Evolutionary conservation across 1,139 yeast species (phyloP).

Genomic region (Zygosaccharomyces sapae): DNA sequence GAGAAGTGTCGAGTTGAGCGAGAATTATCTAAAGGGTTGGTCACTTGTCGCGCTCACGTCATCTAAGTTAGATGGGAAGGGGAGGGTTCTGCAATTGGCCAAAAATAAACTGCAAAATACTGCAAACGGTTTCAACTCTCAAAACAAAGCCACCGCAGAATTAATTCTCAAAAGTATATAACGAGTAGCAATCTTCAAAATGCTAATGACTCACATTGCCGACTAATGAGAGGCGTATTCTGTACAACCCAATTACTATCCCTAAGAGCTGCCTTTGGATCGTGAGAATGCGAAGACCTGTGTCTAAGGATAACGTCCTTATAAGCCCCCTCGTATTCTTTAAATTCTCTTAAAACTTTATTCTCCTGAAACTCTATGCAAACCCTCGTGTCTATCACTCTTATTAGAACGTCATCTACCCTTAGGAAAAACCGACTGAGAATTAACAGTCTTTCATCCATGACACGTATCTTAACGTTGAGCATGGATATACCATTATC

Average conservation of each 20-base stretch:
- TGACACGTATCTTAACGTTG: conserved; percentile 78
- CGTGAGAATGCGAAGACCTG: conserved; percentile 43
- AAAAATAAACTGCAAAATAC: conserved; percentile 37
- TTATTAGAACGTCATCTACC: conserved; percentile 81
- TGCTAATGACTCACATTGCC: conserved; percentile 33
- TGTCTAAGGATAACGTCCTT: conserved; percentile 46
- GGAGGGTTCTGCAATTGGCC: conserved; percentile 37
- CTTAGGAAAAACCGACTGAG: conserved; percentile 76
- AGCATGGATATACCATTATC: conserved; percentile 88
- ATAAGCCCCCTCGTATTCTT: conserved; percentile 67
- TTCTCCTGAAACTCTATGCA: conserved; percentile 72
- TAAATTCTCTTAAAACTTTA: conserved; percentile 69
- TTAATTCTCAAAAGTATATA: conserved; percentile 17
- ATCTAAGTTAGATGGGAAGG: conserved; percentile 31
- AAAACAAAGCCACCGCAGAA: conserved; percentile 37
- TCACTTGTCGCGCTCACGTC: conserved; percentile 54
- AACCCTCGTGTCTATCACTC: conserved; percentile 80
- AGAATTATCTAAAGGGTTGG: conserved; percentile 70
- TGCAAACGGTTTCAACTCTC: conserved; percentile 33
- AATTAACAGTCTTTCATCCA: conserved; percentile 73
- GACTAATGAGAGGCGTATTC: conserved; percentile 46
- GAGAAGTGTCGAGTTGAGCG: conserved; percentile 72
- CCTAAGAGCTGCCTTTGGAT: conserved; percentile 71
- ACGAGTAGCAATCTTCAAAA: conserved; percentile 12
- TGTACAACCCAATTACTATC: conserved; percentile 80